Evolutionary conservation across 352 stramenopile species (phyloP).

Genomic region (Globisporangium radiosum): DNA sequence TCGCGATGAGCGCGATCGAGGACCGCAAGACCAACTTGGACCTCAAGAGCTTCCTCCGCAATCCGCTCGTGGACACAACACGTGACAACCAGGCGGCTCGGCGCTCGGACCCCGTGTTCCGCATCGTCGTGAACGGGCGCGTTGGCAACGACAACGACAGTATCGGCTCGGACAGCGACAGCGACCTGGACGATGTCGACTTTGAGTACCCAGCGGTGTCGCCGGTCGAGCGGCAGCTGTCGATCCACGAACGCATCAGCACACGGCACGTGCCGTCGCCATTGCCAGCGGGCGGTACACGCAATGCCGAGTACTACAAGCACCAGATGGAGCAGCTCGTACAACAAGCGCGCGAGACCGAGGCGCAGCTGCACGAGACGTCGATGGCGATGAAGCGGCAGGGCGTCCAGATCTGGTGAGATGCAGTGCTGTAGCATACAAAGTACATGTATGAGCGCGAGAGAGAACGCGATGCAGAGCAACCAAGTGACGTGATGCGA

Average conservation of each 20-base stretch:
- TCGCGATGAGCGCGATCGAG: conserved; percentile 33
- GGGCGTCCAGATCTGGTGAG: conserved; percentile 24
- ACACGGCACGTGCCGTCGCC: not conserved
- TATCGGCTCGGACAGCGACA: conserved; percentile 8
- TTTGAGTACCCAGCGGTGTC: conserved; percentile 4
- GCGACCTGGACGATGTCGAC: conserved; percentile 15
- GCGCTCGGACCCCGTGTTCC: conserved; percentile 35
- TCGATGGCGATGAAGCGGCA: conserved; percentile 42
- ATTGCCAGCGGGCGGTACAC: not conserved
- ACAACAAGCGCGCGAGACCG: conserved; percentile 57
- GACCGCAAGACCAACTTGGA: conserved; percentile 37
- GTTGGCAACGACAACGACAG: conserved; percentile 17
- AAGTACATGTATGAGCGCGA: not conserved
- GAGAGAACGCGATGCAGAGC: not conserved
- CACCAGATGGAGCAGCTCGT: conserved; percentile 67
- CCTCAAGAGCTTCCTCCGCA: conserved; percentile 47
- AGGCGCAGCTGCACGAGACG: conserved; percentile 61
- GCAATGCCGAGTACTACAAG: conserved; percentile 40
- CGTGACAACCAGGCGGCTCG: conserved; percentile 18
- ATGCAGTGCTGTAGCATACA: too few relatives aligned
- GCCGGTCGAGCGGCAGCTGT: not conserved
- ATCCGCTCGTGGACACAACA: conserved; percentile 30
- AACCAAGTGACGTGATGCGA: not conserved
- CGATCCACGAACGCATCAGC: not conserved
- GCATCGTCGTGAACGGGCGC: conserved; percentile 18